phyloP scores from a whole-genome alignment of 2,329 filamentous ascomycete genomes.

The Ophiostoma ips region DNA sequence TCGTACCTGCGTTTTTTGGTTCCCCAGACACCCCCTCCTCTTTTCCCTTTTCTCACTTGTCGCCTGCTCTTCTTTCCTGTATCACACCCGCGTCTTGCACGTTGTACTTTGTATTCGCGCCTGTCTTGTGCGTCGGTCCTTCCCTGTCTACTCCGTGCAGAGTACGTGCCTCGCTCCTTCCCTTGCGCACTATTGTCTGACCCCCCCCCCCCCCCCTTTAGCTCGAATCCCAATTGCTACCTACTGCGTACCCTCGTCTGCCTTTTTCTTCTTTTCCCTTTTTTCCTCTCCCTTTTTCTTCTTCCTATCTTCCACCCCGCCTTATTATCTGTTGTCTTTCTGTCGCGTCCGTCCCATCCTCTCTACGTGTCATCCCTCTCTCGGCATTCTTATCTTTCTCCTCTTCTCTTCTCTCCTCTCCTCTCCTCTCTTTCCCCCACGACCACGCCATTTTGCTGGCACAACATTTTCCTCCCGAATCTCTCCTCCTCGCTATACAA shows the following conservation, averaged over 20 bases:
- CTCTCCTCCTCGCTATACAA: not conserved
- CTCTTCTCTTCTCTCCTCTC: not conserved
- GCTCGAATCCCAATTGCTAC: not conserved
- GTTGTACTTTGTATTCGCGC: too few relatives aligned
- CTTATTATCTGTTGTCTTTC: too few relatives aligned
- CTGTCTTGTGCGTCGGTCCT: too few relatives aligned
- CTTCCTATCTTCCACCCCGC: not conserved
- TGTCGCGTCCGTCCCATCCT: too few relatives aligned
- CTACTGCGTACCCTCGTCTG: not conserved
- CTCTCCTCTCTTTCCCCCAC: not conserved
- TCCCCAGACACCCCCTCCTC: too few relatives aligned
- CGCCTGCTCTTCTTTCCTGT: too few relatives aligned
- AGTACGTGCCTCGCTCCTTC: too few relatives aligned
- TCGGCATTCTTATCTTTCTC: not conserved
- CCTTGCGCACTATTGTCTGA: not conserved
- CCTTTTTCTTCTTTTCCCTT: not conserved
- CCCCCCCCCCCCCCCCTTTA: too few relatives aligned
- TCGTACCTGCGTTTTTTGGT: not conserved
- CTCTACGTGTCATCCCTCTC: too few relatives aligned
- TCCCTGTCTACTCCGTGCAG: too few relatives aligned
- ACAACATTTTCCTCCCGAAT: not conserved
- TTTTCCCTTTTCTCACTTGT: too few relatives aligned
- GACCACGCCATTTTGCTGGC: not conserved
- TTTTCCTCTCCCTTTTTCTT: constrained; percentile 1
- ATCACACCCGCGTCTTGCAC: too few relatives aligned